A percentile compares a stretch with the other conserved stretches of the same genome.
These are phyloP conservation scores for Amaranthus palmeri DNA, from an alignment of 148 eudicot genomes.

Conservation along the genomic window DNA sequence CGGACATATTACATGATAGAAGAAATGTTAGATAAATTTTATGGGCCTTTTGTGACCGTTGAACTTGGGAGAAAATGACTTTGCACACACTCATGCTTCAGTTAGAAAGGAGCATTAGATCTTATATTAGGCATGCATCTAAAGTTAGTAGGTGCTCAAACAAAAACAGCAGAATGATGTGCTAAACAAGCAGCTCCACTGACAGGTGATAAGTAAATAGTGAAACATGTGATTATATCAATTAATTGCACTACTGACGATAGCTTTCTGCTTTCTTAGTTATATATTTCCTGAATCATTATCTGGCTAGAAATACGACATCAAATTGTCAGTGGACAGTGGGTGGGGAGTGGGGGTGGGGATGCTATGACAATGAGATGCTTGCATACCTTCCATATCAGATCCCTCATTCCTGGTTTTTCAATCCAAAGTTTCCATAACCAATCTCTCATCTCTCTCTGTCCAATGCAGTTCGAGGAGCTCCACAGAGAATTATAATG, in stretches of 20 bases:
- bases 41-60: background rate
- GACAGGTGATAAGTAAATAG: background rate
- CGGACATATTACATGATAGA: no score
- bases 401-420: constrained; percentile 65
- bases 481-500: constrained; percentile 81
- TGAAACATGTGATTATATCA: background rate
- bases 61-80: background rate
- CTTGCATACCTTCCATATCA: constrained; percentile 85
- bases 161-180: no score
- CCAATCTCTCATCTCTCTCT: constrained; percentile 88
- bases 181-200: background rate
- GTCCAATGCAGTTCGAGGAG: constrained; percentile 76
- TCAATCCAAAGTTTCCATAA: constrained; percentile 72
- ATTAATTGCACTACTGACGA: background rate
- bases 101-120: background rate
- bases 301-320: background rate
- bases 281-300: background rate
- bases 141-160: background rate
- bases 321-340: background rate
- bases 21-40: background rate
- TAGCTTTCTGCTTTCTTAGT: background rate
- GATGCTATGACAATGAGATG: constrained; percentile 11
- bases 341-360: background rate
- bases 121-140: background rate
- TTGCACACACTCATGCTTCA: background rate